Percentiles rank a stretch among this genome's conserved stretches.
Conservation (phyloP, 371 early-diverging fungal genomes). For the Rhizomucor pusillus region DNA sequence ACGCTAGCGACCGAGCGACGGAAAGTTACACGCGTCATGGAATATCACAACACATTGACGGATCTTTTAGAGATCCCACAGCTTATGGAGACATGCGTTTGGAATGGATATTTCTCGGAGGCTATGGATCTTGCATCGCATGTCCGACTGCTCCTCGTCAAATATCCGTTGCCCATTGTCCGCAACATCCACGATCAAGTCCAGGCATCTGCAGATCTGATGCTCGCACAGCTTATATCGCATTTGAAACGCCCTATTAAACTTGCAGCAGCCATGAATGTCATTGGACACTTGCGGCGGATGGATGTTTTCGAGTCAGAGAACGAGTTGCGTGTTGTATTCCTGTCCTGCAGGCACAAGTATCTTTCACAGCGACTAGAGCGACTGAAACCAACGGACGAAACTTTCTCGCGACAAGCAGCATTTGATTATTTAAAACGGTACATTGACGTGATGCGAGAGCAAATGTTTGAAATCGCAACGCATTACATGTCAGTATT, state of each 20-base stretch:
- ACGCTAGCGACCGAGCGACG: constrained; percentile 41
- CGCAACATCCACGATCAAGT: constrained; percentile 63
- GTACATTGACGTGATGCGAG: constrained; percentile 76
- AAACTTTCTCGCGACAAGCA: constrained; percentile 31
- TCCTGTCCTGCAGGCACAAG: constrained; percentile 70
- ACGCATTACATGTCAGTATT: constrained; percentile 83
- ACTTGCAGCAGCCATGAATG: constrained; percentile 73
- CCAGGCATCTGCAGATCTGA: constrained; percentile 59
- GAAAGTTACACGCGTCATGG: constrained; percentile 55
- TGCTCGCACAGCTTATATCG: constrained; percentile 70
- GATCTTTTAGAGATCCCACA: constrained; percentile 78
- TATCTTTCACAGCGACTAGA: constrained; percentile 56
- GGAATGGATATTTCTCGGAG: constrained; percentile 81
- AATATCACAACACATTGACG: constrained; percentile 57
- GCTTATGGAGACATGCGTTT: constrained; percentile 79
- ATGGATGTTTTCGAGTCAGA: constrained; percentile 72
- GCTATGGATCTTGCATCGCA: constrained; percentile 81
- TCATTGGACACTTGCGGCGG: constrained; percentile 76
- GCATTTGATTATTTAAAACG: constrained; percentile 68
- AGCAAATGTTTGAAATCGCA: constrained; percentile 79
- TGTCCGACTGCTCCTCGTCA: constrained; percentile 59
- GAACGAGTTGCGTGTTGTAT: constrained; percentile 69
- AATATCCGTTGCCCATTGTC: constrained; percentile 60
- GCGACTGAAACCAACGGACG: constrained; percentile 30
- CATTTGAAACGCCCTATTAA: constrained; percentile 75